Evolutionary conservation across 306 rosid genomes (phyloP).

Genomic region (Quercus variabilis): DNA sequence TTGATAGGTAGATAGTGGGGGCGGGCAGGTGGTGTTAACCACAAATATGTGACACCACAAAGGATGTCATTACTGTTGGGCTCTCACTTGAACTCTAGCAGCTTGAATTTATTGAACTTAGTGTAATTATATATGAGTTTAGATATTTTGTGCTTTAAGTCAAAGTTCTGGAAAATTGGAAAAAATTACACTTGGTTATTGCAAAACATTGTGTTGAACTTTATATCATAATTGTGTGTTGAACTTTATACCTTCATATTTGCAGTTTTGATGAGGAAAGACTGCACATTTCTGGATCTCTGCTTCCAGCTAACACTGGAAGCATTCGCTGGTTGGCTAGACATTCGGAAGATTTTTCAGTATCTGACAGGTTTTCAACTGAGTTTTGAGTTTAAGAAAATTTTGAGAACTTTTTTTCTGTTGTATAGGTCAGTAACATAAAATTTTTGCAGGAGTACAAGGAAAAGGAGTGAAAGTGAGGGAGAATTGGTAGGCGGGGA

Average conservation of each 20-base stretch:
- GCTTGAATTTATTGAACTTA: not conserved
- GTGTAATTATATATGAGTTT: not conserved
- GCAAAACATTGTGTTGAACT: not conserved
- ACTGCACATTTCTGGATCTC: conserved; percentile 67
- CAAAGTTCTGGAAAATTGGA: not conserved
- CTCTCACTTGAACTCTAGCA: too few relatives aligned
- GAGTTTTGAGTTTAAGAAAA: not conserved
- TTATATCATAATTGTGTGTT: not conserved
- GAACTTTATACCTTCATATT: not conserved
- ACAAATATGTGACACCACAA: too few relatives aligned
- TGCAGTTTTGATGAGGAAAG: conserved; percentile 83
- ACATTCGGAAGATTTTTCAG: conserved; percentile 37
- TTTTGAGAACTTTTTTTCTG: not conserved
- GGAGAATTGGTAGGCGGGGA: conserved; percentile 30
- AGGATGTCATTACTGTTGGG: too few relatives aligned
- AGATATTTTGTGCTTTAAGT: not conserved
- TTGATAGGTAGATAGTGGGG: too few relatives aligned
- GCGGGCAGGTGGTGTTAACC: too few relatives aligned
- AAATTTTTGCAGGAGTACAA: conserved; percentile 32
- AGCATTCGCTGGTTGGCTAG: conserved; percentile 66
- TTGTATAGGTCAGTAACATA: not conserved
- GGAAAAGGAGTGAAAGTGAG: conserved; percentile 43
- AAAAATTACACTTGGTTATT: not conserved
- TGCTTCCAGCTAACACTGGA: conserved; percentile 66
- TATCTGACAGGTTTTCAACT: conserved; percentile 39